Base-by-base conservation (phyloP, 176 grass and related monocot genomes). In the Leersia perrieri region DNA sequence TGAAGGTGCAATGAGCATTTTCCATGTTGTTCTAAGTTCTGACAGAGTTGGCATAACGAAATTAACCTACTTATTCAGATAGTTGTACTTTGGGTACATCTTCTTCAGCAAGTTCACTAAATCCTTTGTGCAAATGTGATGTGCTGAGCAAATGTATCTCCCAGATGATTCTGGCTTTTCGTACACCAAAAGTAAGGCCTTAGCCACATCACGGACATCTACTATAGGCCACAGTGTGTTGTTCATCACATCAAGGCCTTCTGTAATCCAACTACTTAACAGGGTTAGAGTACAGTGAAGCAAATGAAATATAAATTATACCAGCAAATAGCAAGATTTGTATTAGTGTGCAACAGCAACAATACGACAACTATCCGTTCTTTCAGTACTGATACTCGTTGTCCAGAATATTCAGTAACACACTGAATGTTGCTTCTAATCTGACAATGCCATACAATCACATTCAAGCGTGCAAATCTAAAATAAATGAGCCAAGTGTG, bases 171-270 rank as follows among this genome's bases (percentile, higher is more conserved):
- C 71, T 20, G 80, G 4, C 26, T 88, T 86, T 67, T 94, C 80
- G 28, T 86, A 84, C 33, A 87, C 23, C 5, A 94, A 76, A 51
- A 91, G 71, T 3, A 87, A 51, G 40, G 92, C 92, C 25, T 84
- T 72, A 1, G 80, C 88, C 33, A 91, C 88, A 7, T 94, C 86
- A 30, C 86, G 86, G n/a, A 86, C 88, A 39, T 94, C 86, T 1
- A 89, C 86, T 13, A 88, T 32, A 51, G 73, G 70, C 63, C 69
- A 72, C 39, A 77, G 49, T 64, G 60, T 91, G 80, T 94, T 88
- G 76, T 67, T 82, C 41, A 81, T 42, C 22, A 35, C 55, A 8
- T 77, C 82, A 76, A 36, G 80, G 15, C 62, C 80, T 60, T 83
- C 88, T 91, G 74, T 30, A 64, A 81, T 76, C 41, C 22, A 57